Evolutionary conservation across 2,329 filamentous ascomycete genomes (phyloP), one percentile per base, ranked within the genome.

Genomic region (Corinectria fuckeliana): DNA sequence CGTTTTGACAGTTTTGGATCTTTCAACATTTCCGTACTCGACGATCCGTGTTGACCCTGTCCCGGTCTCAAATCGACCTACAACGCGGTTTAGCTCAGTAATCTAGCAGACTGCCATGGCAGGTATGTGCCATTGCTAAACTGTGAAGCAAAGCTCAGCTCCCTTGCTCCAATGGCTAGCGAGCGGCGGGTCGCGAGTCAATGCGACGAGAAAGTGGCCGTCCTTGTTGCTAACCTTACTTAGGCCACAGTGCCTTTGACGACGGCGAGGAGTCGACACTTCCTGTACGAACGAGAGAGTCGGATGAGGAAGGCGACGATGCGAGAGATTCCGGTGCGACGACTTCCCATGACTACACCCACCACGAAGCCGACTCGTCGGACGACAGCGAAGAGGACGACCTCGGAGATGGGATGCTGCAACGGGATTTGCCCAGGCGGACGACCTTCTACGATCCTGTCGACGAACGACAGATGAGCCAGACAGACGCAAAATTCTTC

Each of bases 401-500:
- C 13, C 71, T 80, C 32, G 74, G 81, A 54, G 82, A 85, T 26
- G 86, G 85, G 54, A 85, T 89, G 81, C 79, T 89, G 9, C 79
- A 80, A 20, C 80, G 87, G 61, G 87, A 89, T 71, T 73, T 86
- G 51, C 86, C 85, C 30, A 83, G 83, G 61, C 89, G 89, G 73
- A 97, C 93, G 8, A 91, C 93, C 18, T 96, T 93, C 73, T 97
- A 96, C 78, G 93, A 97, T 76, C 92, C 94, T 71, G 90, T 94
- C 51, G 91, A 92, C 52, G 95, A 99, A 77, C 96, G 95, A 71
- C 91, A 94, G 72, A 91, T 97, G 88, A 96, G 90, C 71, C 93
- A 97, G 75, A 89, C 91, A 23, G 95, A 99, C 74, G 92, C 94
- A 60, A 98, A 97, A 77, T 85, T 97, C 63, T 96, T 98, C 79